Percentiles rank a stretch among this genome's conserved stretches.
phyloP scores from a whole-genome alignment of 331 rosid genomes.

The Phaseolus coccineus region DNA sequence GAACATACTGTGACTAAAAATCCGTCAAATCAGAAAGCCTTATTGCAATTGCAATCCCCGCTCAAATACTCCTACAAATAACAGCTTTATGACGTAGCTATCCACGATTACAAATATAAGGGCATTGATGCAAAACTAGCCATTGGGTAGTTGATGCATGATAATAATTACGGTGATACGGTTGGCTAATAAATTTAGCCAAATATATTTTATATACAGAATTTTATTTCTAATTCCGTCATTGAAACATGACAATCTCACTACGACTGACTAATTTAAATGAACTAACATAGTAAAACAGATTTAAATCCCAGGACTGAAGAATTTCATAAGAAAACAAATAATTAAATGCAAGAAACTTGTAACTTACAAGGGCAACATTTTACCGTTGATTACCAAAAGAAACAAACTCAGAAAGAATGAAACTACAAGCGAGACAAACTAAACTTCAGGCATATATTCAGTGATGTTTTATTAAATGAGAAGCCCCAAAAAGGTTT shows the following conservation, averaged over 20 bases:
- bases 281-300: neutral
- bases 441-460: neutral
- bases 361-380: slow-evolving; percentile 15
- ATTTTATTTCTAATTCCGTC: neutral
- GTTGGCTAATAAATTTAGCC: slow-evolving; percentile 1
- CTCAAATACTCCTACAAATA: slow-evolving; percentile 8
- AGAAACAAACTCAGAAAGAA: neutral
- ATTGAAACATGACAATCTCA: slow-evolving; percentile 3
- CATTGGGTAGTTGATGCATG: neutral
- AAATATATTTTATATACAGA: neutral
- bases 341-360: neutral
- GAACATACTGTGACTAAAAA: slow-evolving; percentile 21
- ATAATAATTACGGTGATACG: neutral
- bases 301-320: neutral
- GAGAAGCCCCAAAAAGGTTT: slow-evolving; percentile 21
- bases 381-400: neutral
- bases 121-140: neutral
- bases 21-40: neutral
- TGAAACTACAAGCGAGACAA: neutral
- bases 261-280: slow-evolving; percentile 1
- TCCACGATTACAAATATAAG: slow-evolving; percentile 19
- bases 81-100: slow-evolving; percentile 8
- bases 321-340: slow-evolving; percentile 7
- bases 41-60: slow-evolving; percentile 15
- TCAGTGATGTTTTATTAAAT: neutral